Evolutionary conservation across 1,284 basidiomycete species (phyloP), one percentile per base, ranked within the genome.

Genomic region (Vanrija sp.): DNA sequence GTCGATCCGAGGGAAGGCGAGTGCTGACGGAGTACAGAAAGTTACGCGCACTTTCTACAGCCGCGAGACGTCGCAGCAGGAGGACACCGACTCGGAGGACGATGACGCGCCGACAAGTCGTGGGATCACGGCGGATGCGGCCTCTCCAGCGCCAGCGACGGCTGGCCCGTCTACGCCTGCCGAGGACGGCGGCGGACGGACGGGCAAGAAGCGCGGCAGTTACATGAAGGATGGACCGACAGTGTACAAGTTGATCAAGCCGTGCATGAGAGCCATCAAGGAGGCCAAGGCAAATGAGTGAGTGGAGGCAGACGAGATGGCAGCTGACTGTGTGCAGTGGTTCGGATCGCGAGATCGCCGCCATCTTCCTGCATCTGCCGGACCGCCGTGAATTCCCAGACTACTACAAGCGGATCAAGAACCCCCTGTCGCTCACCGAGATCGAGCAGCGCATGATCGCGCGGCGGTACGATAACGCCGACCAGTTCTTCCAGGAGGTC

Each of bases 381-480:
- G 83, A 86, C 53, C 86, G 85, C 72, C 82, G 83, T 54, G 80
- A 82, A 58, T 92, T 94, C 74, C 86, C 91, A n/a, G 92, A 95
- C 79, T 97, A 97, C 78, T 96, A 95, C 77, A 84, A 85, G 65
- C 78, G 84, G 46, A 95, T 95, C 72, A 86, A 86, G 73, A 81
- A 82, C 46, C 93, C 93, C 34, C 86, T 95, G 63, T 85, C 90
- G 25, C 80, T 96, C 52, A 86, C 90, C 49, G 87, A 94, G 63
- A 90, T 78, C 76, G 89, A 88, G 81, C 83, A 91, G 63, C 83
- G 85, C 67, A 82, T 95, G 49, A 83, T 89, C 48, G 78, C 79
- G 45, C 78, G 82, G 54, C 71, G 69, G 38, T 97, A 95, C 71
- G 66, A 80, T 15, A 81, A 84, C 7, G 80, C 90, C 42, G 83